Evolutionary conservation across 768 basidiomycete species (phyloP), one percentile per base, ranked within the genome.

Genomic region (Leccinum sublutescens): DNA sequence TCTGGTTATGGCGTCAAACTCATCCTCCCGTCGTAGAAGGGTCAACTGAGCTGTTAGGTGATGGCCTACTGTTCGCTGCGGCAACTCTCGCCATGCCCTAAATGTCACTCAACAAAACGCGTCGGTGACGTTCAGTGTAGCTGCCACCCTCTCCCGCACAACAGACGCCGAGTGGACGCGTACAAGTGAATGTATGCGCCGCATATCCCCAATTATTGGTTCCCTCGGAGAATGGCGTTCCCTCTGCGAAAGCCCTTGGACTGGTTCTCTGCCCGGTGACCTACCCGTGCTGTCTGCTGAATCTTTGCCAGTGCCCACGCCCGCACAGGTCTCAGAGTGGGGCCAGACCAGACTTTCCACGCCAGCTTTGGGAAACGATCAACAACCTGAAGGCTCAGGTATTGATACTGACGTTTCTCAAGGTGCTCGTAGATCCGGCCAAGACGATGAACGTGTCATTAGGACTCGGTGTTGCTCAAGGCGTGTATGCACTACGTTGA

Each of bases 121-220:
- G 2, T 63, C 78, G 3, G 82, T 83, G 0, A 85, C 84, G 2
- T 85, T 82, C 53, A 29, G 27, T 29, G 27, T 29, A 29, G 27
- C 27, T 29, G 84, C 85, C 0, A 81, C 79, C 58, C 75, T 93
- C 19, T 79, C 87, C 9, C 80, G 88, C 25, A 75, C 91, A n/a
- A 89, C 89, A 1, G 89, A 93, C 57, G 84, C 85, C 6, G 88
- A 91, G 74, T 93, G 91, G 90, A 68, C 81, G 23, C 84, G 84
- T 38, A 74, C 82, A 12, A 89, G 87, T 64, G 90, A 92, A 76
- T 79, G 79, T n/a, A 81, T 91, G 23, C 82, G 89, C 47, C 79
- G 85, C 5, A 82, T 83, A 63, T 80, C 87, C 15, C 85, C 88
- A 0, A 80, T 79, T 12, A 79, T 93, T 34, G 91, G 89, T 0